A percentile compares a stretch with the other conserved stretches of the same genome.
phyloP scores from a whole-genome alignment of 2,329 filamentous ascomycete genomes.

The Alternaria sp. region DNA sequence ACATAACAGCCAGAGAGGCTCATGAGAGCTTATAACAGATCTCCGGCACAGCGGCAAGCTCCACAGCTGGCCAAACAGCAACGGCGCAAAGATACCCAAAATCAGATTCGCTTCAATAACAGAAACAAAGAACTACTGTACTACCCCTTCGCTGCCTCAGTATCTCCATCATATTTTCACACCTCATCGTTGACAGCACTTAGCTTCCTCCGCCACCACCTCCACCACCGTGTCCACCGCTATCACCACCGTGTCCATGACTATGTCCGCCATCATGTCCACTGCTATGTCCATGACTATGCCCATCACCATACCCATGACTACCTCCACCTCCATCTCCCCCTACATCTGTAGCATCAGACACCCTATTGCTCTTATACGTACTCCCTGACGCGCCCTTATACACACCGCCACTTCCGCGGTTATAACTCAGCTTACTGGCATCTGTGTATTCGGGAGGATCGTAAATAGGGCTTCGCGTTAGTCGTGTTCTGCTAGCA shows the following conservation, averaged over 20 bases:
- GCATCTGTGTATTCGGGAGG: neutral
- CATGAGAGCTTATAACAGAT: neutral
- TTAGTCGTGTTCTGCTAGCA: neutral
- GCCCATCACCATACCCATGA: rapidly evolving
- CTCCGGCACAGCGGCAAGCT: neutral
- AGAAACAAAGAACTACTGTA: neutral
- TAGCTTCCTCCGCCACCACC: neutral
- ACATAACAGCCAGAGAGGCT: neutral
- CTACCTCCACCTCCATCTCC: neutral
- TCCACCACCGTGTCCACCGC: neutral
- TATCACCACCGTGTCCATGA: neutral
- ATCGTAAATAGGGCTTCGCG: neutral
- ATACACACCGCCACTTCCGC: neutral
- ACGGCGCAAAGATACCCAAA: neutral
- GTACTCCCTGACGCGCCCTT: neutral
- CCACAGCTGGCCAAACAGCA: neutral
- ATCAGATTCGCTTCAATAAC: neutral
- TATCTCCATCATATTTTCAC: neutral
- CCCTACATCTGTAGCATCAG: neutral
- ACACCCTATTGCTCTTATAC: neutral
- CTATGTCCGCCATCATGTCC: neutral
- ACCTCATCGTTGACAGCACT: neutral
- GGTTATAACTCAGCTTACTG: neutral
- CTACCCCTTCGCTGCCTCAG: neutral
- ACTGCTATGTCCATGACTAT: neutral